Percentiles rank a stretch among this genome's conserved stretches.
Conservation (phyloP, 768 basidiomycete species). For the Collybia mongolica region DNA sequence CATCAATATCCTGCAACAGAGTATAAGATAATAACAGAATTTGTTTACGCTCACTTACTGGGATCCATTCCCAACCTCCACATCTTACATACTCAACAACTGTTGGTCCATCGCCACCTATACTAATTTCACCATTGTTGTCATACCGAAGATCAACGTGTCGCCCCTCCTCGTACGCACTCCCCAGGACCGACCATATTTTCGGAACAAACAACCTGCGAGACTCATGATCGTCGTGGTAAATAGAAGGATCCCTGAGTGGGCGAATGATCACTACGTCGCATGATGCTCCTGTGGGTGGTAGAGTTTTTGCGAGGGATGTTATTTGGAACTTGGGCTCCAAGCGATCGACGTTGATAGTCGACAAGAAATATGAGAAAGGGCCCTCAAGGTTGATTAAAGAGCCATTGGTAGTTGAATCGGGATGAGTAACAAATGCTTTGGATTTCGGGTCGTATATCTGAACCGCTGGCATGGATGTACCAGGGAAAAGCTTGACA, state of each 20-base stretch:
- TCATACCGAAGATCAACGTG: slow-evolving; percentile 66
- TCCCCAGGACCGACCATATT: slow-evolving; percentile 49
- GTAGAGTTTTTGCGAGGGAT: slow-evolving; percentile 52
- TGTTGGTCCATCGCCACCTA: slow-evolving; percentile 42
- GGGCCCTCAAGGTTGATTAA: slow-evolving; percentile 65
- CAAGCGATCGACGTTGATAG: slow-evolving; percentile 81
- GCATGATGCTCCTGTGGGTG: slow-evolving; percentile 48
- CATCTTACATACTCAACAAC: slow-evolving; percentile 81
- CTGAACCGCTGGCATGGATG: slow-evolving; percentile 40
- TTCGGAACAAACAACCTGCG: slow-evolving; percentile 53
- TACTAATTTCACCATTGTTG: slow-evolving; percentile 35
- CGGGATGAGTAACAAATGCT: slow-evolving; percentile 43
- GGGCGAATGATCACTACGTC: slow-evolving; percentile 83
- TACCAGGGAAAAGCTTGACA: slow-evolving; percentile 54
- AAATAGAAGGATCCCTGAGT: slow-evolving; percentile 48
- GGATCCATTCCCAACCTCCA: slow-evolving; percentile 84
- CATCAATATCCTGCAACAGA: slow-evolving; percentile 41
- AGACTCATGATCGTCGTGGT: slow-evolving; percentile 37
- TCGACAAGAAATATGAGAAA: slow-evolving; percentile 83
- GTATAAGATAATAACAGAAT: background rate
- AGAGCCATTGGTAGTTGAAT: slow-evolving; percentile 28
- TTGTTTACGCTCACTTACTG: slow-evolving; percentile 39
- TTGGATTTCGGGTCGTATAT: slow-evolving; percentile 57
- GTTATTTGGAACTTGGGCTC: slow-evolving; percentile 81
- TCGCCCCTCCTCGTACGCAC: slow-evolving; percentile 76